A percentile compares a stretch with the other conserved stretches of the same genome.
Evolutionary conservation across 768 basidiomycete species (phyloP).

Genomic region (Lanmaoa pseudosensibilis): DNA sequence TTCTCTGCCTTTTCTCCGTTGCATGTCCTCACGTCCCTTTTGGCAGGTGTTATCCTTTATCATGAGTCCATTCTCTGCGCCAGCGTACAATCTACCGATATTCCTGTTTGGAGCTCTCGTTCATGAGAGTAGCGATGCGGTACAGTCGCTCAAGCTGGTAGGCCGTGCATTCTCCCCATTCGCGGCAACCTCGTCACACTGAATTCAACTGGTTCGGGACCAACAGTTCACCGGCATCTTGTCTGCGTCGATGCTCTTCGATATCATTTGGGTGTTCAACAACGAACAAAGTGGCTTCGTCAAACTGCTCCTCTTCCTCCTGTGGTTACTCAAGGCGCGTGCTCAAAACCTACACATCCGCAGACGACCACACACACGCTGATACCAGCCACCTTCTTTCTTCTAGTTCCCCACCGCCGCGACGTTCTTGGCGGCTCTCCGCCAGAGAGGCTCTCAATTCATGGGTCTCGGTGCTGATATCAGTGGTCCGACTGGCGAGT

Average conservation of each 20-base stretch:
- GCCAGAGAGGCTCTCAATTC: slow-evolving; percentile 59
- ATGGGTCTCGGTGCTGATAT: slow-evolving; percentile 51
- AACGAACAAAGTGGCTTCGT: slow-evolving; percentile 57
- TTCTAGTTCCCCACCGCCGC: slow-evolving; percentile 60
- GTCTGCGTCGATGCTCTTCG: slow-evolving; percentile 60
- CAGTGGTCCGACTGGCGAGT: slow-evolving; percentile 56
- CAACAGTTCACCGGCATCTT: slow-evolving; percentile 65
- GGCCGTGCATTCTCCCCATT: not conserved
- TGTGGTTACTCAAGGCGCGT: slow-evolving; percentile 59
- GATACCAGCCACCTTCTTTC: not conserved
- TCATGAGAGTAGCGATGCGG: slow-evolving; percentile 65
- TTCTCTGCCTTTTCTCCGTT: not conserved
- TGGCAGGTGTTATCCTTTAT: slow-evolving; percentile 67
- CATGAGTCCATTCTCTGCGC: slow-evolving; percentile 53
- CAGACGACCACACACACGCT: not conserved
- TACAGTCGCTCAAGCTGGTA: slow-evolving; percentile 66
- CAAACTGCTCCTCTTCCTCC: slow-evolving; percentile 51
- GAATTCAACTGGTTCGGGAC: not conserved
- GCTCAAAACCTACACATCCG: not conserved
- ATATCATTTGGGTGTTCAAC: slow-evolving; percentile 67
- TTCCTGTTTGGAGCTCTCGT: slow-evolving; percentile 77
- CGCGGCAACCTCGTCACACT: not conserved
- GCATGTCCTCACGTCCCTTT: not conserved
- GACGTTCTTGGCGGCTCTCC: slow-evolving; percentile 49
- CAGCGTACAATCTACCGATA: slow-evolving; percentile 79